Percentiles rank a stretch among this genome's conserved stretches.
These are phyloP conservation scores for Urtica urens DNA, from an alignment of 306 rosid species.

Conservation along the genomic window DNA sequence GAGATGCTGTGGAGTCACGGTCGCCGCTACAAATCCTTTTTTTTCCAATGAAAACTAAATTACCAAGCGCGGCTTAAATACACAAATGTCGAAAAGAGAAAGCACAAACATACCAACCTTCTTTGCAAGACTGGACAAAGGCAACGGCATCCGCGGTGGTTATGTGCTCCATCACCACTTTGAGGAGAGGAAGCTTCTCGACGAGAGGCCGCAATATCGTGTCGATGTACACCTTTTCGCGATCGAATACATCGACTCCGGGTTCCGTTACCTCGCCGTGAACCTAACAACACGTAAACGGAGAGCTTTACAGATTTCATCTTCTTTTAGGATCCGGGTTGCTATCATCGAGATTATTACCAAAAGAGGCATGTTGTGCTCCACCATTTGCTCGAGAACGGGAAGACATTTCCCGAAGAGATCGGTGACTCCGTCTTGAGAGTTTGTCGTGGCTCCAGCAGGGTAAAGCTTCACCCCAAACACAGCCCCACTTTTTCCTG, in stretches of 20 bases:
- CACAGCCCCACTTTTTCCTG: slow-evolving; percentile 64
- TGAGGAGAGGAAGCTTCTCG: slow-evolving; percentile 69
- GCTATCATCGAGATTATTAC: slow-evolving; percentile 23
- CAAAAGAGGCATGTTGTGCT: slow-evolving; percentile 66
- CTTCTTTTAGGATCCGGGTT: too few species aligned
- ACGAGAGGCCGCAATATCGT: slow-evolving; percentile 57
- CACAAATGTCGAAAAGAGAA: slow-evolving; percentile 3
- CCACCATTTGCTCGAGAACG: slow-evolving; percentile 80
- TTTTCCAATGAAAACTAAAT: too few species aligned
- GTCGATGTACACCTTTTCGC: slow-evolving; percentile 83
- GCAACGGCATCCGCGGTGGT: slow-evolving; percentile 76
- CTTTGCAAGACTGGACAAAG: slow-evolving; percentile 62
- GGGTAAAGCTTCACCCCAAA: slow-evolving; percentile 86
- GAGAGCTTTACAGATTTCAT: too few species aligned
- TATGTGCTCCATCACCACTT: slow-evolving; percentile 91
- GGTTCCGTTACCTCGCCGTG: slow-evolving; percentile 87
- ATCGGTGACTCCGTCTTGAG: slow-evolving; percentile 91
- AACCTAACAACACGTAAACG: slow-evolving; percentile 46
- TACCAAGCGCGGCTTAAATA: too few species aligned
- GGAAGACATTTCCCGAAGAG: slow-evolving; percentile 67
- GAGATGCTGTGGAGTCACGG: slow-evolving; percentile 92
- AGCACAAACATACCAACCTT: slow-evolving; percentile 25
- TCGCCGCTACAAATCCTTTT: slow-evolving; percentile 69
- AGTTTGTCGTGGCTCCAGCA: slow-evolving; percentile 92
- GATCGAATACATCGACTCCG: slow-evolving; percentile 64